phyloP scores from a whole-genome alignment of 2,329 filamentous ascomycete species.

The Verticillium albo-atrum region DNA sequence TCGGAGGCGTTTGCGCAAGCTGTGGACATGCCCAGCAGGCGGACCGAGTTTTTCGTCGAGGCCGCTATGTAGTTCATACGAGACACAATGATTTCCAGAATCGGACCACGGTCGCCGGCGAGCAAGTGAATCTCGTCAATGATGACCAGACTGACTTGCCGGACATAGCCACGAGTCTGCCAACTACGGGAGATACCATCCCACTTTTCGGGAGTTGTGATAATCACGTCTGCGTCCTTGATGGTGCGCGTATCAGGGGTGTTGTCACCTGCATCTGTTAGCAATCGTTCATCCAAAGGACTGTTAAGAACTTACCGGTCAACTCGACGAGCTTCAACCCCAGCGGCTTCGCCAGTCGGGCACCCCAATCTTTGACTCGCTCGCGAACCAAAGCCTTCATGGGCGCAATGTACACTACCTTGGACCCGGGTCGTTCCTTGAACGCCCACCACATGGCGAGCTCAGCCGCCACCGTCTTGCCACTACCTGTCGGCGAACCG shows the following conservation, averaged over 20 bases:
- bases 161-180: constrained; percentile 95
- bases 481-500: constrained; percentile 93
- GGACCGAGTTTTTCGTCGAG: constrained; percentile 82
- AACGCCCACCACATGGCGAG: constrained; percentile 99
- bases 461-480: constrained; percentile 94
- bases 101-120: constrained; percentile 94
- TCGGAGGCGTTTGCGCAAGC: constrained; percentile 95
- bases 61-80: constrained; percentile 98
- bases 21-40: constrained; percentile 97
- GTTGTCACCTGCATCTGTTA: constrained; percentile 59
- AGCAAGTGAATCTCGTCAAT: constrained; percentile 98
- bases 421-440: constrained; percentile 86
- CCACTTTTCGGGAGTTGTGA: constrained; percentile 99
- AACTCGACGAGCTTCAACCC: constrained; percentile 89
- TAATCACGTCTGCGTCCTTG: constrained; percentile 92
- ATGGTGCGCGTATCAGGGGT: constrained; percentile 96
- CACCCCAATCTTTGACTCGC: constrained; percentile 91
- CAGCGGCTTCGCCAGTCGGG: constrained; percentile 74
- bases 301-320: constrained; percentile 51
- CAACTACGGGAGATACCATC: constrained; percentile 98
- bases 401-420: constrained; percentile 97
- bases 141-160: constrained; percentile 91
- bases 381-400: constrained; percentile 99
- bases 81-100: constrained; percentile 92
- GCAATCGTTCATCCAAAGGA: neutral